Percentiles rank a stretch among this genome's conserved stretches.
These are phyloP conservation scores for Fraxinus floribunda DNA, from an alignment of 305 asterid genomes.

Conservation along the genomic window DNA sequence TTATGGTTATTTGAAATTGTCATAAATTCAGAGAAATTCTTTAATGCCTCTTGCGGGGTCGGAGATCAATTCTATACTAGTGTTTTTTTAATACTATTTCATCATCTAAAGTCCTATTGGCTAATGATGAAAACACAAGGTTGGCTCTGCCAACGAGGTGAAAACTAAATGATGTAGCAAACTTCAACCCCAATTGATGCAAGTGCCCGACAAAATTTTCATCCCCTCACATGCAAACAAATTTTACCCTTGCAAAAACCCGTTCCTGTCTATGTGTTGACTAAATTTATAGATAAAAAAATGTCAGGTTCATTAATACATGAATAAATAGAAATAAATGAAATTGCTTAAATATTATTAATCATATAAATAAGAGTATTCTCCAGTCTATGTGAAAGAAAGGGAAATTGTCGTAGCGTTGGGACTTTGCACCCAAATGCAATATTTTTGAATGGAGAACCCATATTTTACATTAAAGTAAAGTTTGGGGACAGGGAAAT, in stretches of 20 bases:
- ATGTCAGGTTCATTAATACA: background rate
- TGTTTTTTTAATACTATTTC: background rate
- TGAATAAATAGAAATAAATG: background rate
- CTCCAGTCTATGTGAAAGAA: slow-evolving; percentile 8
- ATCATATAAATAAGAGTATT: slow-evolving; percentile 32
- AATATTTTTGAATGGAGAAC: background rate
- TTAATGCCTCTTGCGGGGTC: background rate
- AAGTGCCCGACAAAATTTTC: slow-evolving; percentile 38
- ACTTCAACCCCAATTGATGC: slow-evolving; percentile 14
- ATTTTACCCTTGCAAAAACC: slow-evolving; percentile 30
- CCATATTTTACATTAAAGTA: background rate
- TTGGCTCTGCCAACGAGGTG: slow-evolving; percentile 27
- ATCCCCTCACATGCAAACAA: slow-evolving; percentile 45
- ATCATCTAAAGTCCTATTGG: background rate
- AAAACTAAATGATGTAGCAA: slow-evolving; percentile 1
- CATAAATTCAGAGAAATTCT: background rate
- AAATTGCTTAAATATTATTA: slow-evolving; percentile 27
- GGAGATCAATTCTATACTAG: background rate
- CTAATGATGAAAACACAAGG: background rate
- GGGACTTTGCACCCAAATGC: background rate
- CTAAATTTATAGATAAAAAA: background rate
- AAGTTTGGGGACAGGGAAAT: background rate
- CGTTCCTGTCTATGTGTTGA: slow-evolving; percentile 32
- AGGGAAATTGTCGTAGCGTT: background rate
- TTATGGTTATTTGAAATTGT: background rate